Conservation (phyloP, 192 early-diverging fungal genomes). For the Coemansia sp. region DNA sequence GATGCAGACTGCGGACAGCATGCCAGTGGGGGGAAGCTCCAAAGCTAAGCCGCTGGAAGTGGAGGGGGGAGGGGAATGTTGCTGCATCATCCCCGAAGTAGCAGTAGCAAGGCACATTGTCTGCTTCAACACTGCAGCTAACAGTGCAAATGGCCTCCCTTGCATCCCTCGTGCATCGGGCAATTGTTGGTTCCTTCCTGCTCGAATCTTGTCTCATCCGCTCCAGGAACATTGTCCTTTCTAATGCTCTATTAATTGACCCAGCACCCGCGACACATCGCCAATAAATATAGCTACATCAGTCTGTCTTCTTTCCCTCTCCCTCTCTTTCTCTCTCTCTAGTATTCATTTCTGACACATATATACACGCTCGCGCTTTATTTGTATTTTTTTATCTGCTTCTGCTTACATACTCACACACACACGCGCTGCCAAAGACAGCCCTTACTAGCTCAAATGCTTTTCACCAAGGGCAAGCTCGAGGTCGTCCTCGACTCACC, state of each 20-base stretch:
- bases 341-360: background rate
- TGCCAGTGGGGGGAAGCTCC: background rate
- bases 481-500: constrained; percentile 41
- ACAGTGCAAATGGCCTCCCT: background rate
- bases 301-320: background rate
- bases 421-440: background rate
- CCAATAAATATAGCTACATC: background rate
- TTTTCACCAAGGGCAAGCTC: constrained; percentile 40
- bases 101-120: background rate
- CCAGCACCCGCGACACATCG: background rate
- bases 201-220: background rate
- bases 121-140: background rate
- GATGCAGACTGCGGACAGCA: background rate
- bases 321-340: constrained; percentile 5
- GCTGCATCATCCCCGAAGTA: background rate
- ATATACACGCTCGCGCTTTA: background rate
- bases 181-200: constrained; percentile 1
- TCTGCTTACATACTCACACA: background rate
- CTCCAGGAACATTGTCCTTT: background rate
- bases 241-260: background rate
- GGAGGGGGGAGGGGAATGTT: background rate
- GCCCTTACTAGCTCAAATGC: constrained; percentile 14
- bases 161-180: constrained; percentile 7
- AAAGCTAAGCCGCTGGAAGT: background rate
- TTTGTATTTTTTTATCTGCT: background rate